Evolutionary conservation across 345 rosid genomes (phyloP), one percentile per base, ranked within the genome.

Genomic region (Eucalyptus curtisii): DNA sequence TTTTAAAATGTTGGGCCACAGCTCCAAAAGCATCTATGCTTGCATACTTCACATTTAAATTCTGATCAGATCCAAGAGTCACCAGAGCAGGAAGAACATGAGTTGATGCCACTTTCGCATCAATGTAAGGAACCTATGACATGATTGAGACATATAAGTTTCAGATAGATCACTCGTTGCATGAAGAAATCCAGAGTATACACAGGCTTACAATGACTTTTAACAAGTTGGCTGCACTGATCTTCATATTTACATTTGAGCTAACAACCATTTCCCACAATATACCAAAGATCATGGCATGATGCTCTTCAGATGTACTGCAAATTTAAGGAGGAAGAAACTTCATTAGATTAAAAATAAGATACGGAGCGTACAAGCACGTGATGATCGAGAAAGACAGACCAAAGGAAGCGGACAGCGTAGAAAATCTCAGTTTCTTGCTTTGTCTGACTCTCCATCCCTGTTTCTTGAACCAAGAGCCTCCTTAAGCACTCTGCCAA

Each of bases 181-280:
- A 50, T 89, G 87, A 86, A 59, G 49, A 87, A 87, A 87, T 87
- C 59, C 57, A 88, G 59, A 64, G 86, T 87, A 86, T 50, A 87
- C 89, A 85, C 85, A 89, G 92, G 85, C 99, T 92, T 92, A 96
- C 99, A 68, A 95, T 93, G 90, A 94, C 96, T 94, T 96, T 97
- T 90, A 96, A 91, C 89, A 97, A 90, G 92, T 92, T 91, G 87
- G 97, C 96, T 44, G 99, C 99, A 89, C 90, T 92, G 84, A 95
- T 94, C 94, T 97, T 96, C 96, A 95, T 93, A 89, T 95, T 97
- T 76, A 92, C 90, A 89, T 94, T 91, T 48, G 97, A 95, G 93
- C 98, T 97, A 86, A 95, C 97, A 71, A 97, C 98, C 99, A 97
- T 97, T 93, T 97, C 99, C 99, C 99, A 97, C 88, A 96, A 93